A percentile compares a stretch with the other conserved stretches of the same genome.
These are phyloP conservation scores for Phtheirospermum japonicum DNA, from an alignment of 257 asterid genomes.

Conservation along the genomic window DNA sequence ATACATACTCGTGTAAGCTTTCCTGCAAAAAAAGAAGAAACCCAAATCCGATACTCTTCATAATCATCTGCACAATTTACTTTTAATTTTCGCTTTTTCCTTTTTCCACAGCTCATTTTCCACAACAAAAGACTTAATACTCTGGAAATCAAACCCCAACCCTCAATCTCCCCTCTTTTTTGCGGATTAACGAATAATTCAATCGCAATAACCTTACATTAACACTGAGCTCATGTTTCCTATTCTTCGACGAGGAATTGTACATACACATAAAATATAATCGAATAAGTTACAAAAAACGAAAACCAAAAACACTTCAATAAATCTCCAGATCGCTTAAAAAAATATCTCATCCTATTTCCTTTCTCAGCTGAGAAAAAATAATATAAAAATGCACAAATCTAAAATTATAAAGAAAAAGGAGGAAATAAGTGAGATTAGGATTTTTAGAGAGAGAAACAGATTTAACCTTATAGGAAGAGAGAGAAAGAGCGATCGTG, in stretches of 20 bases:
- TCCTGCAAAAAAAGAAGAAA: slow-evolving; percentile 17
- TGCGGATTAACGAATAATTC: background rate
- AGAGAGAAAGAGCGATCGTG: slow-evolving; percentile 52
- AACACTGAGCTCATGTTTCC: background rate
- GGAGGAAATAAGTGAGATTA: background rate
- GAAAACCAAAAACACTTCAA: too few species aligned
- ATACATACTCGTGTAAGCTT: slow-evolving; percentile 24
- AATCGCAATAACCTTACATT: background rate
- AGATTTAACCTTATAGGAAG: slow-evolving; percentile 39
- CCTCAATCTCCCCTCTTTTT: slow-evolving; percentile 14
- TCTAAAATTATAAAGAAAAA: background rate
- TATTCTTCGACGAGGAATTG: too few species aligned
- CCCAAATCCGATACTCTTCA: slow-evolving; percentile 17
- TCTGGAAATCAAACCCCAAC: slow-evolving; percentile 9
- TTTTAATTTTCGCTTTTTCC: slow-evolving; percentile 31
- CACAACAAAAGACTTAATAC: slow-evolving; percentile 18
- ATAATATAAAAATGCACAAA: background rate
- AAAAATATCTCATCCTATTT: background rate
- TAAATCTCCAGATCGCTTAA: slow-evolving; percentile 21
- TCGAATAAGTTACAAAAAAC: background rate
- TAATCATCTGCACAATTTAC: slow-evolving; percentile 20
- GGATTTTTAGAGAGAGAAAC: slow-evolving; percentile 5
- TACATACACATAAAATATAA: background rate
- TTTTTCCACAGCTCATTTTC: slow-evolving; percentile 30
- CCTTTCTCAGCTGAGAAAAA: background rate